These are phyloP conservation scores for Aureobasidium sp. DNA, from an alignment of 2,329 filamentous ascomycete genomes.

Conservation along the genomic window DNA sequence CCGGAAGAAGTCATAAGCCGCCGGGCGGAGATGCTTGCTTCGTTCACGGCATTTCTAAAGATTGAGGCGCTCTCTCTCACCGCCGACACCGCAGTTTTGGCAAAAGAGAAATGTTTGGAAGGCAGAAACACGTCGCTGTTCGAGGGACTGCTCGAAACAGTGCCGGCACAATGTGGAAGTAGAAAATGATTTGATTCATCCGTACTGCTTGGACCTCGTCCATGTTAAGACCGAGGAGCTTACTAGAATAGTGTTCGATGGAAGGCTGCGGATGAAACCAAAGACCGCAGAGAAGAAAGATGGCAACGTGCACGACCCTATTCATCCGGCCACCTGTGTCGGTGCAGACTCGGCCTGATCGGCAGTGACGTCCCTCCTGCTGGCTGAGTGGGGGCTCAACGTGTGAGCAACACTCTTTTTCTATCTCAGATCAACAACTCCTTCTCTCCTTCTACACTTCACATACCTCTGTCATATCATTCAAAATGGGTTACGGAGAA, in stretches of 20 bases:
- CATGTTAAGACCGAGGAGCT: neutral
- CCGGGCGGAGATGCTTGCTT: slow-evolving; percentile 2
- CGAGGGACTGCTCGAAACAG: neutral
- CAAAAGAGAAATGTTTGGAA: neutral
- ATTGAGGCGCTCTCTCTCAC: neutral
- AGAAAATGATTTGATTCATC: neutral
- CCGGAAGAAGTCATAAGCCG: slow-evolving; percentile 13
- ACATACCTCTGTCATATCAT: slow-evolving; percentile 10
- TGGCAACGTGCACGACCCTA: neutral
- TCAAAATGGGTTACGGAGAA: slow-evolving; percentile 79
- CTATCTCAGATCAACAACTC: slow-evolving; percentile 13
- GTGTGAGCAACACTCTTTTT: neutral
- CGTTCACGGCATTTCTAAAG: neutral
- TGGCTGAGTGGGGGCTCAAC: slow-evolving; percentile 13
- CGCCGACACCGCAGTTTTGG: slow-evolving; percentile 6
- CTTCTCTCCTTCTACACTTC: slow-evolving; percentile 14
- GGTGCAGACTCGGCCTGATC: neutral
- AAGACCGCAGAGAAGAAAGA: neutral
- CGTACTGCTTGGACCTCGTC: neutral
- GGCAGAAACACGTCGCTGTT: neutral
- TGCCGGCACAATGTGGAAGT: neutral
- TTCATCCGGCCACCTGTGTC: no score
- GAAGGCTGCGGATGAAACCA: neutral
- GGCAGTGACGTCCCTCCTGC: neutral
- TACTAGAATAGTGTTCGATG: neutral